Evolutionary conservation across 75 land plant genomes (phyloP).

Genomic region (Larix kaempferi): DNA sequence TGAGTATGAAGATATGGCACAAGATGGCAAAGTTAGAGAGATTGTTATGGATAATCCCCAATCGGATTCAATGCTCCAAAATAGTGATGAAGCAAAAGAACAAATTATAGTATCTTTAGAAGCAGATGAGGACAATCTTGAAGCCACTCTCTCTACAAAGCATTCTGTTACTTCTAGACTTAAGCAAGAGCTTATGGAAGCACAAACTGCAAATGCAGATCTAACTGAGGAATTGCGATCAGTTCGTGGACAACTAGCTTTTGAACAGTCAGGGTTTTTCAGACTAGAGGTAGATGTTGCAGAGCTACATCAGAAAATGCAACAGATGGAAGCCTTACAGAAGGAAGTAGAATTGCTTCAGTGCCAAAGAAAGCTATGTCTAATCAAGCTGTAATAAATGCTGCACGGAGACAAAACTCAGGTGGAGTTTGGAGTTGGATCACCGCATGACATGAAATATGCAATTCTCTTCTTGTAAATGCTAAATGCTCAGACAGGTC

Average conservation of each 20-base stretch:
- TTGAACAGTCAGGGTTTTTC: too few species aligned
- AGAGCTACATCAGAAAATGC: conserved; percentile 86
- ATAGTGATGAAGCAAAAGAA: conserved; percentile 27
- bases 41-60: conserved; percentile 62
- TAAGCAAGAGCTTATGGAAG: conserved; percentile 70
- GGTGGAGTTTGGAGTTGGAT: conserved; percentile 98
- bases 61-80: conserved; percentile 31
- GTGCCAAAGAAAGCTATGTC: conserved; percentile 88
- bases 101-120: conserved; percentile 35
- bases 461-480: not conserved
- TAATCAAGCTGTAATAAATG: conserved; percentile 63
- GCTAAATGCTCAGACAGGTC: too few species aligned
- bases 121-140: conserved; percentile 66
- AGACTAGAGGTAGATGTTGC: conserved; percentile 99
- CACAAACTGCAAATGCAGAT: conserved; percentile 62
- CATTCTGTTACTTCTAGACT: conserved; percentile 53
- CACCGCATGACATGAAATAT: conserved; percentile 28
- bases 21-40: conserved; percentile 65
- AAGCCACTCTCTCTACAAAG: conserved; percentile 54
- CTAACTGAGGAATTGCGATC: conserved; percentile 82
- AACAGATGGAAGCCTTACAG: conserved; percentile 79
- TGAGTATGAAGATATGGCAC: conserved; percentile 50
- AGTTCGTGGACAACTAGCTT: too few species aligned
- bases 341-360: conserved; percentile 91
- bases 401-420: conserved; percentile 73